A percentile compares a stretch with the other conserved stretches of the same genome.
Conservation (phyloP, 179 eudicot genomes). For the Silene vulgaris region DNA sequence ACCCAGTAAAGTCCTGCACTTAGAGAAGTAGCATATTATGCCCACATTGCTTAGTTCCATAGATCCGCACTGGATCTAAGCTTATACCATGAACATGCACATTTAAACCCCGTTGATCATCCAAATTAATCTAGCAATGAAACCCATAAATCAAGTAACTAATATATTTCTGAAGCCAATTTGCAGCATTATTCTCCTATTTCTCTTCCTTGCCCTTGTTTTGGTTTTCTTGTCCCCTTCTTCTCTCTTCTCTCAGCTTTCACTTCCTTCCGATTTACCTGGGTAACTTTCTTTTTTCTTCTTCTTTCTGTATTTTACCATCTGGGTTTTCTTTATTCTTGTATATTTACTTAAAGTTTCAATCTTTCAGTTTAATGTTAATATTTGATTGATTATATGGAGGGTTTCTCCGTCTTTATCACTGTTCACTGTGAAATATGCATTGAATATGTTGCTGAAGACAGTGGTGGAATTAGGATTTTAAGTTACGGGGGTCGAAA, state of each 20-base stretch:
- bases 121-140: conserved; percentile 20
- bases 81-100: background rate
- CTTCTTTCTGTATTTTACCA: background rate
- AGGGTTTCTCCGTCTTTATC: background rate
- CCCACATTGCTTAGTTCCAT: too few relatives aligned
- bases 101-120: background rate
- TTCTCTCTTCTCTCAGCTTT: conserved; percentile 46
- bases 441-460: background rate
- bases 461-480: too few relatives aligned
- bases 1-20: too few relatives aligned
- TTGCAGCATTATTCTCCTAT: conserved; percentile 36
- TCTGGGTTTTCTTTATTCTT: background rate
- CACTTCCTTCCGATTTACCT: conserved; percentile 25
- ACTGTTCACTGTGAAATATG: background rate
- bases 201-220: conserved; percentile 41
- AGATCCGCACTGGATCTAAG: too few relatives aligned
- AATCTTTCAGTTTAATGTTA: background rate
- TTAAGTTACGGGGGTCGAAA: too few relatives aligned
- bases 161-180: conserved; percentile 39
- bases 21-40: too few relatives aligned
- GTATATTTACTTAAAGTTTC: background rate
- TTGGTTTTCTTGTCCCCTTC: conserved; percentile 55
- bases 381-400: conserved; percentile 4
- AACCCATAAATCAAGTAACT: conserved; percentile 29
- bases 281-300: conserved; percentile 26